Evolutionary conservation across 2,329 filamentous ascomycete genomes (phyloP).

Genomic region (Tolypocladium endophyticum): DNA sequence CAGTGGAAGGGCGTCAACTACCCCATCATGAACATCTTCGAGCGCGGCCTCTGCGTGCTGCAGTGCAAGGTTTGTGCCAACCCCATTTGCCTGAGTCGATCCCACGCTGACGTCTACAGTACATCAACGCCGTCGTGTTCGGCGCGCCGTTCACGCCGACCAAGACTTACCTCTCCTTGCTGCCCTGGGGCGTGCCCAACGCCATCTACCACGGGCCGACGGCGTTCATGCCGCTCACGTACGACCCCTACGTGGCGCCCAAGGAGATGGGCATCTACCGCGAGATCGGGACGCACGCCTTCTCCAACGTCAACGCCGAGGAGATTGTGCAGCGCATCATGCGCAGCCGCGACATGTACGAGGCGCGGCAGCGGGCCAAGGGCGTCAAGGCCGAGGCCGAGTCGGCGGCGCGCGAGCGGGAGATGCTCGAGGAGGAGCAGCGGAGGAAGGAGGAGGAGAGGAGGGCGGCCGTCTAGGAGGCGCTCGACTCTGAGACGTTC

Average conservation of each 20-base stretch:
- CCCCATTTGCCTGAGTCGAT: neutral
- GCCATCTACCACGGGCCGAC: conserved; percentile 96
- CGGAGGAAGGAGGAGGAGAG: conserved; percentile 33
- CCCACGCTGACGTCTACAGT: conserved; percentile 36
- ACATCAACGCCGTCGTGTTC: conserved; percentile 80
- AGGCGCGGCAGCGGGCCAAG: conserved; percentile 84
- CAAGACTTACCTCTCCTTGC: conserved; percentile 61
- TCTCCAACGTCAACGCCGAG: conserved; percentile 79
- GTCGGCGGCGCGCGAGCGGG: conserved; percentile 49
- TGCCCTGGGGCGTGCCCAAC: conserved; percentile 65
- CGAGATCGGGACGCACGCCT: conserved; percentile 67
- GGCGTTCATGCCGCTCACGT: conserved; percentile 71
- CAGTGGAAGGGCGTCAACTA: conserved; percentile 96
- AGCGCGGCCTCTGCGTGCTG: conserved; percentile 87
- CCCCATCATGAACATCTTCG: conserved; percentile 98
- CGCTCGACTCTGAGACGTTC: too few relatives aligned
- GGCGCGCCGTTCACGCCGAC: conserved; percentile 81
- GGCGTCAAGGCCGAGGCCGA: conserved; percentile 76
- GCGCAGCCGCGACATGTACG: conserved; percentile 76
- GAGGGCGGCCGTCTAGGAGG: conserved; percentile 10
- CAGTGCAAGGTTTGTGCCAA: conserved; percentile 67
- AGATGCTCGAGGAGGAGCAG: conserved; percentile 52
- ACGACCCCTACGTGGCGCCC: conserved; percentile 71
- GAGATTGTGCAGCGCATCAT: conserved; percentile 88
- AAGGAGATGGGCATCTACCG: conserved; percentile 77